A percentile compares a stretch with the other conserved stretches of the same genome.
These are phyloP conservation scores for Neonectria hederae DNA, from an alignment of 2,329 filamentous ascomycete genomes.

Conservation along the genomic window DNA sequence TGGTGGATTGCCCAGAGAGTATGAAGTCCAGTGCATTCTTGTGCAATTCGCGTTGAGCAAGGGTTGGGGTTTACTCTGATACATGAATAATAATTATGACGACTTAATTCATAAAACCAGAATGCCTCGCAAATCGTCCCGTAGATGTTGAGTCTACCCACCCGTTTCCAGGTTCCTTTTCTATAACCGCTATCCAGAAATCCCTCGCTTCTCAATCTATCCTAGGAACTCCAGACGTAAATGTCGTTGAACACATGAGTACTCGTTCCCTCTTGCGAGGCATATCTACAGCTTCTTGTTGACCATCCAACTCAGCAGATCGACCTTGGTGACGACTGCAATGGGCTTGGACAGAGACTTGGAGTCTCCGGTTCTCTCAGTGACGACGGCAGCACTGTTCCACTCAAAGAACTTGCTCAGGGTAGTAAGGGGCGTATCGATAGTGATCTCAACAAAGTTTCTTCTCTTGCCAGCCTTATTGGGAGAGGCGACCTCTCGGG, in stretches of 20 bases:
- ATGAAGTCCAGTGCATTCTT: constrained; percentile 9
- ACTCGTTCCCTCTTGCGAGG: constrained; percentile 44
- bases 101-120: constrained; percentile 33
- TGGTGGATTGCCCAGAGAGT: constrained; percentile 81
- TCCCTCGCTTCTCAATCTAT: constrained; percentile 30
- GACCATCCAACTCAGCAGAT: constrained; percentile 91
- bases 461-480: constrained; percentile 59
- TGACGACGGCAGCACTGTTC: constrained; percentile 96
- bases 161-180: constrained; percentile 29
- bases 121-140: constrained; percentile 35
- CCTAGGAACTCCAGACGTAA: constrained; percentile 45
- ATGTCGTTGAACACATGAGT: constrained; percentile 47
- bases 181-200: constrained; percentile 31
- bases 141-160: constrained; percentile 57
- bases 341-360: constrained; percentile 76
- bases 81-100: constrained; percentile 40
- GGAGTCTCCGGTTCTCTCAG: constrained; percentile 71
- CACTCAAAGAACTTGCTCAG: constrained; percentile 96
- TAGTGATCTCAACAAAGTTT: constrained; percentile 92
- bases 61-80: constrained; percentile 10
- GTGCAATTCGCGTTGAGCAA: not conserved
- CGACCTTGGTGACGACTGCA: constrained; percentile 95
- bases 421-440: constrained; percentile 83
- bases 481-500: constrained; percentile 67
- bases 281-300: constrained; percentile 59